phyloP scores from a whole-genome alignment of 805 yeast genomes.

The Myxozyma lipomycoides region DNA sequence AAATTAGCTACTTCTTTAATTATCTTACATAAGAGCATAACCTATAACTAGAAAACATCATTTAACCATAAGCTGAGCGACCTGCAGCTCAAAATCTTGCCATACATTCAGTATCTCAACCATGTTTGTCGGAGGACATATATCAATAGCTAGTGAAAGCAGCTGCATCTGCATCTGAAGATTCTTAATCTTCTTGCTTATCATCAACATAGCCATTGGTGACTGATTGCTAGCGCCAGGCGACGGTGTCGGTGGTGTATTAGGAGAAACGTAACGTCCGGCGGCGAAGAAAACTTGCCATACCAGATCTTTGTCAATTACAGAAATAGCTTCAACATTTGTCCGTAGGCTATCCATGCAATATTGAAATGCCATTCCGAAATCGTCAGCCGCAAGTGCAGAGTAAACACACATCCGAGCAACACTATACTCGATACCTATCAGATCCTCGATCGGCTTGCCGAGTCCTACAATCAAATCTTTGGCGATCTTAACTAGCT shows the following conservation, averaged over 20 bases:
- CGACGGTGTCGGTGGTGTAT: constrained; percentile 32
- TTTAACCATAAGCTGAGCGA: constrained; percentile 10
- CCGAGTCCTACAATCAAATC: constrained; percentile 14
- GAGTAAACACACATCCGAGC: constrained; percentile 56
- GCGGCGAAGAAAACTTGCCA: constrained; percentile 79
- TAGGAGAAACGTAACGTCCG: constrained; percentile 53
- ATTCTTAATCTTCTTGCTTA: constrained; percentile 39
- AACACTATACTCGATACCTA: constrained; percentile 17
- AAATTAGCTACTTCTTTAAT: too few relatives aligned
- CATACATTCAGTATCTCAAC: constrained; percentile 59
- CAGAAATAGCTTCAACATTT: constrained; percentile 18
- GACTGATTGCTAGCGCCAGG: constrained; percentile 1
- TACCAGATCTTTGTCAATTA: constrained; percentile 36
- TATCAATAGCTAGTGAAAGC: constrained; percentile 48
- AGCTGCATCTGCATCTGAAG: constrained; percentile 52
- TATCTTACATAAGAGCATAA: too few relatives aligned
- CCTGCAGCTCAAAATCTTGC: constrained; percentile 35
- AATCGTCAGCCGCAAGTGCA: constrained; percentile 60
- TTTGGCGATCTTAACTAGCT: constrained; percentile 24
- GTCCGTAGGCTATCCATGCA: constrained; percentile 30
- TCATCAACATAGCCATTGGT: constrained; percentile 29
- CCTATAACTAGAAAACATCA: too few relatives aligned
- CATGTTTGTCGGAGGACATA: constrained; percentile 54
- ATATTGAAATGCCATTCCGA: constrained; percentile 50
- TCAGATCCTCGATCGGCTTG: constrained; percentile 1